These are phyloP conservation scores for Mortierella sp. DNA, from an alignment of 371 early-diverging fungal genomes.

Conservation along the genomic window DNA sequence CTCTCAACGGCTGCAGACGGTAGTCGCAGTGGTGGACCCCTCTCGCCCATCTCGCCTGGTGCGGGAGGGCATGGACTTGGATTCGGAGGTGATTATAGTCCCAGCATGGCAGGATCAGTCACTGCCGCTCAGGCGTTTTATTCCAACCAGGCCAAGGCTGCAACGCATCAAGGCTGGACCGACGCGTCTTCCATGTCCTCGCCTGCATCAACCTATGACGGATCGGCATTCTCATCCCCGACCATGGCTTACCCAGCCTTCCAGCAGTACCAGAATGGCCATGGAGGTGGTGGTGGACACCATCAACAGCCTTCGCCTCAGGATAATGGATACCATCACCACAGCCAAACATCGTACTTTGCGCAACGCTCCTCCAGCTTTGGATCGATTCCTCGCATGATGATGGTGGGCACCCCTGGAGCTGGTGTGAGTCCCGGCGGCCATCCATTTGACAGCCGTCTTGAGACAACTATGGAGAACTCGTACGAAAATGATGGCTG, in stretches of 20 bases:
- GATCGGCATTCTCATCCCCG: constrained; percentile 40
- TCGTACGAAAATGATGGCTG: constrained; percentile 24
- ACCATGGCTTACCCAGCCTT: constrained; percentile 15
- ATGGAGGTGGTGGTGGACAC: constrained; percentile 15
- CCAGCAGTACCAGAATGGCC: constrained; percentile 9
- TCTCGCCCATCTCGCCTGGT: constrained; percentile 49
- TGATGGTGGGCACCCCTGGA: constrained; percentile 38
- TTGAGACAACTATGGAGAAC: constrained; percentile 38
- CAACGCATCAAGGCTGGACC: constrained; percentile 25
- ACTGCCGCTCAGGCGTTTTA: constrained; percentile 10
- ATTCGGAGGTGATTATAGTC: constrained; percentile 30
- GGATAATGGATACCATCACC: constrained; percentile 1
- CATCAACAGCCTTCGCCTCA: constrained; percentile 28
- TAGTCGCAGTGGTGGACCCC: constrained; percentile 25
- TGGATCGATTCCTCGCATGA: constrained; percentile 40
- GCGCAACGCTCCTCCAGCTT: constrained; percentile 30
- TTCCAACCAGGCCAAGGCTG: constrained; percentile 4
- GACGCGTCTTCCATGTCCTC: constrained; percentile 51
- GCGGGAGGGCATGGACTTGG: constrained; percentile 8
- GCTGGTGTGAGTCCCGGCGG: constrained; percentile 25
- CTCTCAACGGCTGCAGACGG: neutral
- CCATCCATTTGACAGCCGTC: constrained; percentile 36
- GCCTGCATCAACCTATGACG: constrained; percentile 42
- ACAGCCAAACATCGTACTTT: constrained; percentile 27
- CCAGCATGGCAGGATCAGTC: constrained; percentile 15